These are phyloP conservation scores for Nicotiana tomentosiformis DNA, from an alignment of 257 asterid species.

Conservation along the genomic window DNA sequence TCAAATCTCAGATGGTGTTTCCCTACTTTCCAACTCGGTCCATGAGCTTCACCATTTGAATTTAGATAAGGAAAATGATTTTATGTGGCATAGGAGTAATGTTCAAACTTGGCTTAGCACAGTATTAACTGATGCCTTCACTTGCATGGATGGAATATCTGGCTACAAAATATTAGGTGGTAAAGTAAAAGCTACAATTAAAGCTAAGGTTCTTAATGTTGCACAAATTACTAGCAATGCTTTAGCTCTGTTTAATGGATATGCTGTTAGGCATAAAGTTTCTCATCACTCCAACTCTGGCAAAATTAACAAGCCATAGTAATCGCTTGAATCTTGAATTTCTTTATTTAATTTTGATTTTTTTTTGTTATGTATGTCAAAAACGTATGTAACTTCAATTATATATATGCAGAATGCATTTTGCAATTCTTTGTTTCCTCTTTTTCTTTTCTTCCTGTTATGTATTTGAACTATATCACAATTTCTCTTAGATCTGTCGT, in stretches of 20 bases:
- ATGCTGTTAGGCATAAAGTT: constrained; percentile 37
- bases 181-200: constrained; percentile 37
- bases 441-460: not conserved
- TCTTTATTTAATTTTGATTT: no score
- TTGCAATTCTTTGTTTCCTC: not conserved
- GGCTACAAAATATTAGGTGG: constrained; percentile 35
- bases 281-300: not conserved
- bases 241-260: constrained; percentile 48
- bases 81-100: constrained; percentile 60
- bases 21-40: constrained; percentile 39
- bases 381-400: not conserved
- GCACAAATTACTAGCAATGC: constrained; percentile 53
- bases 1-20: constrained; percentile 57
- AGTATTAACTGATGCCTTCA: constrained; percentile 44
- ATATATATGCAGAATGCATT: not conserved
- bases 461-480: not conserved
- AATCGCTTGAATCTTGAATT: not conserved
- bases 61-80: constrained; percentile 21
- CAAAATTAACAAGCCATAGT: not conserved
- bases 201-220: constrained; percentile 50
- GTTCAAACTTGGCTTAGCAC: constrained; percentile 57
- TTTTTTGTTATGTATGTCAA: not conserved
- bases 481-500: no score
- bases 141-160: constrained; percentile 51
- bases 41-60: constrained; percentile 36